phyloP scores from a whole-genome alignment of 2,329 filamentous ascomycete genomes.

The Neurospora crassa region DNA sequence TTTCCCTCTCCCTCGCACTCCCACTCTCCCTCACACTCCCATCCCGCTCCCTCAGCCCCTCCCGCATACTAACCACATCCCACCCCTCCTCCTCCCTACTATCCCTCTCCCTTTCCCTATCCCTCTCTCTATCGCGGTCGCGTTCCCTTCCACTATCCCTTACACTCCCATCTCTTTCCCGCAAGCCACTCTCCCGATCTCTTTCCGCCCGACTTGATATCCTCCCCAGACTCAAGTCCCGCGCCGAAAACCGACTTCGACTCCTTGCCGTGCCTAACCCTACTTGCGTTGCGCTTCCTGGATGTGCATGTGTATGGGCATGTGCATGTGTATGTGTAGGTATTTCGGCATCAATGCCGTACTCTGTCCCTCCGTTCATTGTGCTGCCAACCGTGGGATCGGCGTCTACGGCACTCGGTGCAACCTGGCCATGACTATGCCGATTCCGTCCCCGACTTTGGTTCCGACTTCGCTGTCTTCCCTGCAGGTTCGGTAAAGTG shows the following conservation, averaged over 20 bases:
- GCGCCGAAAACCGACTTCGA: neutral
- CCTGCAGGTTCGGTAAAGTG: slow-evolving; percentile 16
- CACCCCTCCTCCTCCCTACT: neutral
- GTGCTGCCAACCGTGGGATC: neutral
- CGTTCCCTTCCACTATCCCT: neutral
- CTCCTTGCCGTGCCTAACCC: neutral
- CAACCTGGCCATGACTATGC: neutral
- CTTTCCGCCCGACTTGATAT: neutral
- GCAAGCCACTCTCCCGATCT: neutral
- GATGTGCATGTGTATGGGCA: too few relatives aligned
- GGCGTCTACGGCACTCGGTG: neutral
- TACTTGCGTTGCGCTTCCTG: neutral
- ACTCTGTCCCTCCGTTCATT: neutral
- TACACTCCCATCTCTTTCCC: neutral
- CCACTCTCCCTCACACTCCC: neutral
- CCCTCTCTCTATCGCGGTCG: neutral
- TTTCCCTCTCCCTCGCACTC: neutral
- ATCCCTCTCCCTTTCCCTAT: neutral
- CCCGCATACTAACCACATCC: neutral
- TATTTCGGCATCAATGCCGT: neutral
- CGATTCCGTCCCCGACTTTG: neutral
- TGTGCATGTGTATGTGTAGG: neutral
- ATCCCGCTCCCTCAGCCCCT: neutral
- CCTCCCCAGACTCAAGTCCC: neutral
- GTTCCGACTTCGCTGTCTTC: neutral